Conservation (phyloP, 2,329 filamentous ascomycete genomes). For the Stylonectria norvegica region DNA sequence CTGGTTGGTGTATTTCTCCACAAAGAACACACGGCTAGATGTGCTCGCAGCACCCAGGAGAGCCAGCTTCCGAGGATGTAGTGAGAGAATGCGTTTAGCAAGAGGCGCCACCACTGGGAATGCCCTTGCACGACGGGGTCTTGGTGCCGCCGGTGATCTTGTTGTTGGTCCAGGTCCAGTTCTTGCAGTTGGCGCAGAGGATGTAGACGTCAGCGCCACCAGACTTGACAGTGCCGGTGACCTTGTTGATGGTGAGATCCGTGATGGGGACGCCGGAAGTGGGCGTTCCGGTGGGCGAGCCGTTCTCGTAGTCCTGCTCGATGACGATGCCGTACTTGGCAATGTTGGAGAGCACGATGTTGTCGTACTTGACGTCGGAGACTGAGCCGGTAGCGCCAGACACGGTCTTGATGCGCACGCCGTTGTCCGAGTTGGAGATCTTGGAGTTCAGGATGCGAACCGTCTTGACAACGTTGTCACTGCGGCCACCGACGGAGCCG, state of each 20-base stretch:
- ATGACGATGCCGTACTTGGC: conserved; percentile 39
- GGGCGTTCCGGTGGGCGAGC: conserved; percentile 42
- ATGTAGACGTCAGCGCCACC: conserved; percentile 47
- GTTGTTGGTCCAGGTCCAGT: conserved; percentile 58
- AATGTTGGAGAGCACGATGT: conserved; percentile 41
- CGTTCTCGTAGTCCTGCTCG: conserved; percentile 47
- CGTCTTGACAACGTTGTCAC: conserved; percentile 49
- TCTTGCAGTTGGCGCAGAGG: conserved; percentile 48
- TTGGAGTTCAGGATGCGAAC: conserved; percentile 49
- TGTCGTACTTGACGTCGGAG: conserved; percentile 41
- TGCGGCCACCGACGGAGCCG: conserved; percentile 45
- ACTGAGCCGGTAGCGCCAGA: conserved; percentile 43
- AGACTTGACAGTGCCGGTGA: conserved; percentile 42
- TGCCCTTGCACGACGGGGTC: too few species aligned
- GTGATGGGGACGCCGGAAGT: conserved; percentile 53
- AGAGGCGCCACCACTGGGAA: too few species aligned
- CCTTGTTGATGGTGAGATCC: conserved; percentile 40
- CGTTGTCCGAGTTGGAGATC: conserved; percentile 52
- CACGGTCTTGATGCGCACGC: conserved; percentile 50
- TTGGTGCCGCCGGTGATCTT: too few species aligned
- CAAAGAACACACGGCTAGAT: too few species aligned
- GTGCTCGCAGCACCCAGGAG: too few species aligned
- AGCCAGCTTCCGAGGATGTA: too few species aligned
- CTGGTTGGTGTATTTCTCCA: too few species aligned
- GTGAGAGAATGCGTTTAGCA: too few species aligned